A percentile compares a stretch with the other conserved stretches of the same genome.
Conservation (phyloP, 495 filamentous ascomycete genomes). For the Xylaria acuta region DNA sequence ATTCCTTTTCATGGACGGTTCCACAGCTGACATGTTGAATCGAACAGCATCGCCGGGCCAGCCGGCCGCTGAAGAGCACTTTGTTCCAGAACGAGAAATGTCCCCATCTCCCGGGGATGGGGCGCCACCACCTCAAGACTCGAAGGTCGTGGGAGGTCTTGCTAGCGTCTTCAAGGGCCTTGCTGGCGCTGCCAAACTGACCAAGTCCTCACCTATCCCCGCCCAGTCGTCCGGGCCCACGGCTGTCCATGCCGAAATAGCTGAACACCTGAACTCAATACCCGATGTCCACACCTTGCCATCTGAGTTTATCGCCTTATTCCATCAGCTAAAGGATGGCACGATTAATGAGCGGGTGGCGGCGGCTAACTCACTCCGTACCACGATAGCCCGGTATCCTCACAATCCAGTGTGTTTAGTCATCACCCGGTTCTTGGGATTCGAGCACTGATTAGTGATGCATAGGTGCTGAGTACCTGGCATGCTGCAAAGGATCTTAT, state of each 20-base stretch:
- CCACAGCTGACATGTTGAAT: constrained; percentile 51
- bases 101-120: constrained; percentile 63
- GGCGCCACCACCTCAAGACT: constrained; percentile 53
- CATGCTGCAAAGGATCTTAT: constrained; percentile 69
- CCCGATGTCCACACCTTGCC: constrained; percentile 43
- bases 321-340: constrained; percentile 52
- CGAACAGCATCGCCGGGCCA: constrained; percentile 54
- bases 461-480: constrained; percentile 60
- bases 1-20: constrained; percentile 11
- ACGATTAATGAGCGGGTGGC: constrained; percentile 57
- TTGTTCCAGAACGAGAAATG: constrained; percentile 51
- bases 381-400: constrained; percentile 62
- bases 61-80: constrained; percentile 46
- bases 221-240: constrained; percentile 40
- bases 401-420: constrained; percentile 53
- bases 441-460: constrained; percentile 30
- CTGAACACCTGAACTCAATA: constrained; percentile 43
- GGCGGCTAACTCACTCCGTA: constrained; percentile 62
- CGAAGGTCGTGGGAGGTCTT: constrained; percentile 54
- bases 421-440: constrained; percentile 12
- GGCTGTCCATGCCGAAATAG: constrained; percentile 37
- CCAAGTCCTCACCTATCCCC: constrained; percentile 50
- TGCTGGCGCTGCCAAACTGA: constrained; percentile 51
- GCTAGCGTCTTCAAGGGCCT: constrained; percentile 64
- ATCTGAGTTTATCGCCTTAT: constrained; percentile 51